Evolutionary conservation across 495 filamentous ascomycete genomes (phyloP), one percentile per base, ranked within the genome.

Genomic region (Talaromyces wortmannii): DNA sequence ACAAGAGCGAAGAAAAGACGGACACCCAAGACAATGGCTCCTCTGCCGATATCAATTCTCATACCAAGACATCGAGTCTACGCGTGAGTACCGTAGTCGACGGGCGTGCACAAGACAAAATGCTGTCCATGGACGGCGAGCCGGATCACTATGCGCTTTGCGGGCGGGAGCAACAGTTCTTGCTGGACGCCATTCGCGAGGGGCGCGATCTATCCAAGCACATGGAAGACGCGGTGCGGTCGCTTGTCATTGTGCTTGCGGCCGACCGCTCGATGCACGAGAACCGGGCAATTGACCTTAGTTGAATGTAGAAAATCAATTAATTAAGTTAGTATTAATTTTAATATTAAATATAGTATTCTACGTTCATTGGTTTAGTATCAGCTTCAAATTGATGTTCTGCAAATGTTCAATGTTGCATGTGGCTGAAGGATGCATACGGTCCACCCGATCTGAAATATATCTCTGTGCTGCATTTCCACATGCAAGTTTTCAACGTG

Each of bases 271-370:
- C 57, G 5, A 59, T 59, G 57, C 57, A 42, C 29, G 50, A 45
- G n/a, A 51, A 52, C 40, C 57, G 57, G 4, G 57, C 57, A 11
- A 53, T 59, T 51, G 57, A 59, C 50, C 52, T 59, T 44, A 36
- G 52, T 1, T 40, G 8, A 13, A 8, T 40, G 33, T 36, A 40
- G 13, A 40, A 40, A 40, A 40, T 2, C 5, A 40, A 40, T 40
- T 40, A 40, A 1, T 40, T 23, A 1, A 23, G 4, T 23, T 1
- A 23, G 23, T 23, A 23, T 23, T 23, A 23, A 23, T 23, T n/a
- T n/a, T n/a, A n/a, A n/a, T n/a, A n/a, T n/a, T n/a, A n/a, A n/a
- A n/a, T n/a, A n/a, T n/a, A n/a, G n/a, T n/a, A n/a, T n/a, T n/a
- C n/a, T n/a, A n/a, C n/a, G n/a, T n/a, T n/a, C n/a, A n/a, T n/a